Evolutionary conservation across 768 basidiomycete genomes (phyloP).

Genomic region (Rhodotorula kratochvilovae): DNA sequence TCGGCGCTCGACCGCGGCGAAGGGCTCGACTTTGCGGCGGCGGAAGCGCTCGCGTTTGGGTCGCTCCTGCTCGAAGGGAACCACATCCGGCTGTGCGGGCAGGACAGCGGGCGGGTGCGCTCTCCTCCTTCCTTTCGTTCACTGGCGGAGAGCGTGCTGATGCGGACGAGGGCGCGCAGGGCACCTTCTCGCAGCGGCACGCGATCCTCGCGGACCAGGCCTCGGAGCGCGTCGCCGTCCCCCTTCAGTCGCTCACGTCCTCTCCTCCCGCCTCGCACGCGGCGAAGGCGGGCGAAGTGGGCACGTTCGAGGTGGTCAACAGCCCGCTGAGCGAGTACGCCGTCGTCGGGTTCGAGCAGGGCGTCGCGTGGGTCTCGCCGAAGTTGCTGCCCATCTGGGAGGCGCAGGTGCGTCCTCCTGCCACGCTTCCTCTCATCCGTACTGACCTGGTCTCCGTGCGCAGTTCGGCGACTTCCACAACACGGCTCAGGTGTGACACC

Average conservation of each 20-base stretch:
- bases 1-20: constrained; percentile 48
- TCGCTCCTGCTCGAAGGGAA: constrained; percentile 74
- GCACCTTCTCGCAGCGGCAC: constrained; percentile 54
- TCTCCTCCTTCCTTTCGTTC: constrained; percentile 31
- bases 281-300: not conserved
- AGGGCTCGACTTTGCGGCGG: constrained; percentile 85
- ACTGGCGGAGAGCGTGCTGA: too few species aligned
- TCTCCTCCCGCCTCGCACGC: constrained; percentile 23
- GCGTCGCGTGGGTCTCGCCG: constrained; percentile 81
- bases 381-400: constrained; percentile 83
- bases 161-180: not conserved
- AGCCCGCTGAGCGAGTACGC: constrained; percentile 39
- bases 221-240: constrained; percentile 72
- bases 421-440: not conserved
- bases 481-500: constrained; percentile 57
- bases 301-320: constrained; percentile 51
- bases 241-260: constrained; percentile 61
- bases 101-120: constrained; percentile 89
- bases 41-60: constrained; percentile 86
- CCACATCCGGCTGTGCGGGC: constrained; percentile 83
- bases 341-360: constrained; percentile 67
- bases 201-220: constrained; percentile 88
- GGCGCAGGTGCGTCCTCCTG: constrained; percentile 57
- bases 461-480: constrained; percentile 92
- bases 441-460: not conserved